phyloP scores from a whole-genome alignment of 1,284 basidiomycete species.

The Melampsora americana region DNA sequence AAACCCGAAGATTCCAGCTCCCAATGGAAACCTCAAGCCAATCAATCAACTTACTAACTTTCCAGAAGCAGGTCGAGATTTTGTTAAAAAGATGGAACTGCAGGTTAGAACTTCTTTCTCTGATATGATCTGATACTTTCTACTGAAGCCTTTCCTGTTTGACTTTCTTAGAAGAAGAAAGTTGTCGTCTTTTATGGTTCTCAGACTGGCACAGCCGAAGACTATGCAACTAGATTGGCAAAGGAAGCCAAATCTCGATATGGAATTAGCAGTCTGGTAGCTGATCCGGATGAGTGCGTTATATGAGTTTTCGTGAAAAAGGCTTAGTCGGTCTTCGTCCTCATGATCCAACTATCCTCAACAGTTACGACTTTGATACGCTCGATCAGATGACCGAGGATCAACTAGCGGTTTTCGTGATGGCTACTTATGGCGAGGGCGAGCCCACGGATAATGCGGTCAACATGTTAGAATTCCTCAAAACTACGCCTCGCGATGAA shows the following conservation, averaged over 20 bases:
- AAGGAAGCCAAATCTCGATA: slow-evolving; percentile 82
- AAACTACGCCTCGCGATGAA: slow-evolving; percentile 82
- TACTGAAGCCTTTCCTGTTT: neutral
- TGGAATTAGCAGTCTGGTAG: slow-evolving; percentile 85
- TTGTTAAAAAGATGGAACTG: slow-evolving; percentile 28
- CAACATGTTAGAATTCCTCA: slow-evolving; percentile 83
- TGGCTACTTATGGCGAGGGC: slow-evolving; percentile 98
- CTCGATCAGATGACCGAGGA: slow-evolving; percentile 85
- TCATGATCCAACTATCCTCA: neutral
- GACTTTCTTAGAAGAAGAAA: slow-evolving; percentile 67
- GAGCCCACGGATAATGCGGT: slow-evolving; percentile 99
- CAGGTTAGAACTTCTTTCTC: slow-evolving; percentile 2
- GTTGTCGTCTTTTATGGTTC: slow-evolving; percentile 93
- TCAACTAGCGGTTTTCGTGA: slow-evolving; percentile 82
- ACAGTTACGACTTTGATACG: slow-evolving; percentile 84
- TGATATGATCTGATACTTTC: neutral
- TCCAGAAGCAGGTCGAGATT: slow-evolving; percentile 21
- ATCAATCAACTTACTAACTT: neutral
- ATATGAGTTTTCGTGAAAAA: neutral
- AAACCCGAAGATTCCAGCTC: too few species aligned
- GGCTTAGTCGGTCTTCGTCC: neutral
- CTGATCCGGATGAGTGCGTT: slow-evolving; percentile 77
- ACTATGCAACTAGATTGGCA: slow-evolving; percentile 86
- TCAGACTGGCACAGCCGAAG: slow-evolving; percentile 93
- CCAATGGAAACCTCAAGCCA: too few species aligned